Percentiles rank a stretch among this genome's conserved stretches.
phyloP scores from a whole-genome alignment of 2,329 filamentous ascomycete species.

The Curvularia sp. region DNA sequence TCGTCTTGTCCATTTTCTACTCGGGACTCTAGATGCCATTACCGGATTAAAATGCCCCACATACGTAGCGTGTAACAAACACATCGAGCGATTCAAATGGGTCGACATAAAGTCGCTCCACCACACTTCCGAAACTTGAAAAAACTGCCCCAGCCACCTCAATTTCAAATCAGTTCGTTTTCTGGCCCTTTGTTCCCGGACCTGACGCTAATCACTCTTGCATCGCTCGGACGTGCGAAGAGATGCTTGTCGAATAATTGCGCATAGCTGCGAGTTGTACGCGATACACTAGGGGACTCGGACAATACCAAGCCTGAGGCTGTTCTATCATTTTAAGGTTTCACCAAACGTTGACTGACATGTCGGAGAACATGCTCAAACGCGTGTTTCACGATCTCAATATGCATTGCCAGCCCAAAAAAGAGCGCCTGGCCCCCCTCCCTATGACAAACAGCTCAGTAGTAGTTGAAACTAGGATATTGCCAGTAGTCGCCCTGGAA shows the following conservation, averaged over 20 bases:
- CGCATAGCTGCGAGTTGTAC: conserved; percentile 9
- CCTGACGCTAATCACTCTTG: conserved; percentile 5
- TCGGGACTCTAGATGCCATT: conserved; percentile 28
- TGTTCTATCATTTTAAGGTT: conserved; percentile 23
- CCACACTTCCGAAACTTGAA: conserved; percentile 17
- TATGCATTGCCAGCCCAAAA: conserved; percentile 18
- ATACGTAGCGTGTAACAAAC: conserved; percentile 28
- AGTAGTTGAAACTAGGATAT: conserved; percentile 5
- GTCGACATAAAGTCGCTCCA: conserved; percentile 19
- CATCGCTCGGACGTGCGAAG: conserved; percentile 7
- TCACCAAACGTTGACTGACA: conserved; percentile 37
- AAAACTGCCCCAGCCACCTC: background rate
- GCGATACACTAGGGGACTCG: conserved; percentile 18
- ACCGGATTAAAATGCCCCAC: conserved; percentile 20
- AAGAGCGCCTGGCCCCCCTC: background rate
- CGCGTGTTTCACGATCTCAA: conserved; percentile 25
- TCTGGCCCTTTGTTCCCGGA: background rate
- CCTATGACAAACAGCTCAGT: conserved; percentile 6
- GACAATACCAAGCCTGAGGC: conserved; percentile 21
- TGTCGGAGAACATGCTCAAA: conserved; percentile 32
- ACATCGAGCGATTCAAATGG: conserved; percentile 16
- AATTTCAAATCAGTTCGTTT: conserved; percentile 1
- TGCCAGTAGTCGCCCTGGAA: conserved; percentile 5
- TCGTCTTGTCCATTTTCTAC: conserved; percentile 24
- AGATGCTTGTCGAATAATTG: background rate